Evolutionary conservation across 352 stramenopile species (phyloP).

Genomic region (Pythium vanterpoolii): DNA sequence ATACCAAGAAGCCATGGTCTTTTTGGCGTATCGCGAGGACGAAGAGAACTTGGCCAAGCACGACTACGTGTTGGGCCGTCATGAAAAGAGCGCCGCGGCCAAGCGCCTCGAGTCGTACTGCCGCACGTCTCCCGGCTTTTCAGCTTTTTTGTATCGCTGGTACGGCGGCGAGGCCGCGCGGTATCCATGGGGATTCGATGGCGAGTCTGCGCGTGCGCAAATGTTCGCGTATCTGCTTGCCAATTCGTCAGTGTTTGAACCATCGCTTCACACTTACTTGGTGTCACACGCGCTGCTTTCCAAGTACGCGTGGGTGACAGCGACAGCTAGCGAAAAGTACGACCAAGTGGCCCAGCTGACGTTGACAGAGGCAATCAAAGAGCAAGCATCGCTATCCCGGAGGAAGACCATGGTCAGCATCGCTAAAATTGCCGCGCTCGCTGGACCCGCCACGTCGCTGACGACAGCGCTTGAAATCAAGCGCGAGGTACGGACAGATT

Average conservation of each 20-base stretch:
- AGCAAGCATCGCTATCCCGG: constrained; percentile 49
- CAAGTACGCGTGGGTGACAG: constrained; percentile 65
- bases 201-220: constrained; percentile 19
- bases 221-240: constrained; percentile 68
- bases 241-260: constrained; percentile 57
- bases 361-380: constrained; percentile 48
- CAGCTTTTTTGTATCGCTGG: constrained; percentile 72
- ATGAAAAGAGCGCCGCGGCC: constrained; percentile 41
- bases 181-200: constrained; percentile 58
- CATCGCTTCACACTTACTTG: constrained; percentile 62
- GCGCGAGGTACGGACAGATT: constrained; percentile 42
- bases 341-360: constrained; percentile 51
- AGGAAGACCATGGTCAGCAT: constrained; percentile 80
- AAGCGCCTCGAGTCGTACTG: constrained; percentile 72
- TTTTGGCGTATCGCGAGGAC: constrained; percentile 62
- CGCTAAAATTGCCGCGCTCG: constrained; percentile 73
- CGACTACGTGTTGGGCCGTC: constrained; percentile 68
- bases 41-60: constrained; percentile 51
- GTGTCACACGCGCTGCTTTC: constrained; percentile 48
- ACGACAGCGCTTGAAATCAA: constrained; percentile 47
- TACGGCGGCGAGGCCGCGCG: constrained; percentile 62
- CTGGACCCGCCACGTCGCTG: constrained; percentile 35
- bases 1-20: constrained; percentile 87
- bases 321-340: constrained; percentile 61
- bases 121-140: constrained; percentile 48